phyloP scores from a whole-genome alignment of 208 protist species.

The Porcisia hertigi region DNA sequence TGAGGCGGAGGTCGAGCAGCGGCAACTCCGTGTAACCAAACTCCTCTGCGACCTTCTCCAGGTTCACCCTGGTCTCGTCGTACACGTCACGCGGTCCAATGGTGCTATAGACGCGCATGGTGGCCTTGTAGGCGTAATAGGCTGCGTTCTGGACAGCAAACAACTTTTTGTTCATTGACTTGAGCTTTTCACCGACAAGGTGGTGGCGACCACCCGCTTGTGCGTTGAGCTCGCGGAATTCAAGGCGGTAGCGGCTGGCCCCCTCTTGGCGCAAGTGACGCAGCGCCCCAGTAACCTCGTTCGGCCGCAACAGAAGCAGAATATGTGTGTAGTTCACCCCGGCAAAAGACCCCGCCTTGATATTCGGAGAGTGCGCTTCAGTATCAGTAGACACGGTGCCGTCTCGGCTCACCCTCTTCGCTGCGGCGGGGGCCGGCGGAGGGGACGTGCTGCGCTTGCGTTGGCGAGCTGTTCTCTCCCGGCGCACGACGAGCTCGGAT shows the following conservation, averaged over 20 bases:
- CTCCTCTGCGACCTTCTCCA: constrained; percentile 64
- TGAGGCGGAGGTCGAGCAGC: constrained; percentile 72
- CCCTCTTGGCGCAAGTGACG: constrained; percentile 27
- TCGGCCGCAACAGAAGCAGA: constrained; percentile 60
- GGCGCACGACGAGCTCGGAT: constrained; percentile 14
- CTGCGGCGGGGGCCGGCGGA: constrained; percentile 4
- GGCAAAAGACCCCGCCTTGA: neutral
- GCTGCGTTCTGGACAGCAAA: constrained; percentile 62
- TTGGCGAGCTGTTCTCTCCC: constrained; percentile 26
- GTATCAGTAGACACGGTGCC: neutral
- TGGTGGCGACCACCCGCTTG: constrained; percentile 35
- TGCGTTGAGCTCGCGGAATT: constrained; percentile 22
- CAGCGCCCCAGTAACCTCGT: constrained; percentile 50
- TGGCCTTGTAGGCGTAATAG: constrained; percentile 63
- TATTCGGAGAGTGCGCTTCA: neutral
- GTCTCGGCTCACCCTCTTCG: neutral
- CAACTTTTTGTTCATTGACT: constrained; percentile 60
- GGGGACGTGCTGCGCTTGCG: constrained; percentile 41
- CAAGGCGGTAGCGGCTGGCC: constrained; percentile 25
- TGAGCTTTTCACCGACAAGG: constrained; percentile 55
- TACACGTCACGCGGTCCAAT: constrained; percentile 62
- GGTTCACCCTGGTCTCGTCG: constrained; percentile 47
- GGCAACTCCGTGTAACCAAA: constrained; percentile 73
- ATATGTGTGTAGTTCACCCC: constrained; percentile 45
- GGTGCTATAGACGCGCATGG: constrained; percentile 71